Conservation (phyloP, 2,329 filamentous ascomycete species). For the Helotiales sp. region DNA sequence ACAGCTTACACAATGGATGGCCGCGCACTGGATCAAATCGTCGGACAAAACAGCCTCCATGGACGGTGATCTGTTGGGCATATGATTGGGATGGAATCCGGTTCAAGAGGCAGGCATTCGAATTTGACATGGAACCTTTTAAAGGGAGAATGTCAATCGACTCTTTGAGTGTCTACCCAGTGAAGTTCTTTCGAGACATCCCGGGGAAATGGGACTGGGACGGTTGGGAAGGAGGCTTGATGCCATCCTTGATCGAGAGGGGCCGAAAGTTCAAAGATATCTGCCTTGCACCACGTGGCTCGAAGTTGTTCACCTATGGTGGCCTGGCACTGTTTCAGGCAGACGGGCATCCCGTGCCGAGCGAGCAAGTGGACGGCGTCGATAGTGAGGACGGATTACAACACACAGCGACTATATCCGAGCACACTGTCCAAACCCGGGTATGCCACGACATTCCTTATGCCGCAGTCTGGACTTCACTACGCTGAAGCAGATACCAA, state of each 20-base stretch:
- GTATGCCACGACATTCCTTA: too few relatives aligned
- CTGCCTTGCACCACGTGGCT: neutral
- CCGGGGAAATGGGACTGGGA: neutral
- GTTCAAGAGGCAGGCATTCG: neutral
- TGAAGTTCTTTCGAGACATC: neutral
- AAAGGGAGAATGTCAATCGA: neutral
- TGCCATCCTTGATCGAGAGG: neutral
- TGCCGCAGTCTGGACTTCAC: too few relatives aligned
- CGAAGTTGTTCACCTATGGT: neutral
- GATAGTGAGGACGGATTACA: neutral
- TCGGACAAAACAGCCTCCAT: neutral
- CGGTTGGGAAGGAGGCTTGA: neutral
- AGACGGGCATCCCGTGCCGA: neutral
- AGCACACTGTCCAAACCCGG: too few relatives aligned
- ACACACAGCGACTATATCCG: too few relatives aligned
- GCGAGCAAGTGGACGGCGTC: neutral
- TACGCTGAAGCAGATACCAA: too few relatives aligned
- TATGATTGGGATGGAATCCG: neutral
- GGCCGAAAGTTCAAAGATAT: neutral
- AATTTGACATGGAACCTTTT: neutral
- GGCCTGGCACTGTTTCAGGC: neutral
- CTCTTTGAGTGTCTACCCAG: neutral
- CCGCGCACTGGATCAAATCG: neutral
- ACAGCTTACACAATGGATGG: neutral
- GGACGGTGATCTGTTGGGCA: neutral